Base-by-base conservation (phyloP, 768 basidiomycete genomes). In the Boletus rex-veris region DNA sequence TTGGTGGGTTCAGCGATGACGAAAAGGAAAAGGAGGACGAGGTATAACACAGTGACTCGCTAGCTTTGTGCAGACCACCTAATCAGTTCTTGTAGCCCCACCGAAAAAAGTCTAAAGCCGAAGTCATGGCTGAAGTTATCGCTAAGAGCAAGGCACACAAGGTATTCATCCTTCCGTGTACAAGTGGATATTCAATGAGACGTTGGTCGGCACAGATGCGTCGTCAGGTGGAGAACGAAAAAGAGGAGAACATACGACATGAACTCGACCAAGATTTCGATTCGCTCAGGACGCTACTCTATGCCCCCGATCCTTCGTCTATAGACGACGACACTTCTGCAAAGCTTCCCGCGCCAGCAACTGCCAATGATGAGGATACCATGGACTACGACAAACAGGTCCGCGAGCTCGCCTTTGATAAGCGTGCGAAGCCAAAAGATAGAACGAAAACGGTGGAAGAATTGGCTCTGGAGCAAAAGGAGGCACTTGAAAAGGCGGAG, bases 121-220 rank as follows among this genome's bases (percentile, higher is more conserved):
- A 99, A 65, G 91, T 98, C 56, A 98, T 99, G 97, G 83, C 90
- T 0, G 97, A 99, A 69, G 90, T 99, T 33, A 92, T 99, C 42
- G 90, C 92, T 1, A 99, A 98, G 73, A 95, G 92, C 73, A 99
- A 99, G 72, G 84, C 86, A 46, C 85, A 98, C 74, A 98, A 96
- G 77, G 96, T 92, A 61, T 67, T 36, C 7, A 11, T 33, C 44
- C 35, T 50, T 21, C 35, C n/a, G 7, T 31, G 4, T 43, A 26
- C 18, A 5, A 9, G 12, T 14, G 26, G 42, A 19, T 2, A 4
- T 5, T 52, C 11, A 53, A 28, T 55, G 26, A 45, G 14, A 46
- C 39, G 31, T 43, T 5, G 1, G 41, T 35, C 53, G 48, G n/a
- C 19, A 43, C 44, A 98, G 96, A 73, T 90, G 49, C 84, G 81